Percentiles rank a stretch among this genome's conserved stretches.
These are phyloP conservation scores for Sphaerobolus stellatus DNA, from an alignment of 1,284 basidiomycete species.

Conservation along the genomic window DNA sequence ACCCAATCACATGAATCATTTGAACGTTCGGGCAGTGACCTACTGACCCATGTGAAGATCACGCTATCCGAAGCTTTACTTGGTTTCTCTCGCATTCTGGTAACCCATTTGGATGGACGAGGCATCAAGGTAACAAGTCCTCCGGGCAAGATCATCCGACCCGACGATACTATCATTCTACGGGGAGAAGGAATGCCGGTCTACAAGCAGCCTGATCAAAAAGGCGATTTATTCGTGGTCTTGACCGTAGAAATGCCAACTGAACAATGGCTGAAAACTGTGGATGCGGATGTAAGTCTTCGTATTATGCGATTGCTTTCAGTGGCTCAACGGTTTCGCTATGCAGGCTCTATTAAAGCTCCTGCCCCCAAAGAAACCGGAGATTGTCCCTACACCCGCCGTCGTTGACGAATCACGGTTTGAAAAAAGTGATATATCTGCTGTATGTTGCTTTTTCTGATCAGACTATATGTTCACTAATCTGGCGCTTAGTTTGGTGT, in stretches of 20 bases:
- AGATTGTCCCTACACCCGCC: slow-evolving; percentile 67
- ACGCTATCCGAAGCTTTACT: slow-evolving; percentile 91
- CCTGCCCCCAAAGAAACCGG: slow-evolving; percentile 73
- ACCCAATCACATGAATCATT: slow-evolving; percentile 73
- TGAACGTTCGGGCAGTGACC: slow-evolving; percentile 75
- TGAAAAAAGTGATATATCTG: slow-evolving; percentile 73
- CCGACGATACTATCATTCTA: slow-evolving; percentile 71
- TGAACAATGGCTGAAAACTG: slow-evolving; percentile 60
- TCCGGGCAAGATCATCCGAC: slow-evolving; percentile 72
- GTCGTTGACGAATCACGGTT: slow-evolving; percentile 70
- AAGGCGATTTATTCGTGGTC: slow-evolving; percentile 80
- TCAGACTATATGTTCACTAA: slow-evolving; percentile 71
- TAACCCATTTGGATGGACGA: slow-evolving; percentile 88
- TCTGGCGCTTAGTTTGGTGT: slow-evolving; percentile 71
- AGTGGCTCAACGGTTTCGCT: not conserved
- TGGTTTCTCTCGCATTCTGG: slow-evolving; percentile 83
- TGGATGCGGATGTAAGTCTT: slow-evolving; percentile 63
- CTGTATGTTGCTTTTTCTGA: slow-evolving; percentile 74
- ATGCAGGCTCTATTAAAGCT: slow-evolving; percentile 58
- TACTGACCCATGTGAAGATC: slow-evolving; percentile 75
- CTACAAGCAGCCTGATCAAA: slow-evolving; percentile 61
- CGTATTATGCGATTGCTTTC: slow-evolving; percentile 16
- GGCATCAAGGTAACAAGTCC: slow-evolving; percentile 76
- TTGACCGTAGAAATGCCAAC: slow-evolving; percentile 86
- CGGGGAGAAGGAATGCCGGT: slow-evolving; percentile 86